Evolutionary conservation across 805 yeast genomes (phyloP).

Genomic region (Yamadazyma paraphyllophila): DNA sequence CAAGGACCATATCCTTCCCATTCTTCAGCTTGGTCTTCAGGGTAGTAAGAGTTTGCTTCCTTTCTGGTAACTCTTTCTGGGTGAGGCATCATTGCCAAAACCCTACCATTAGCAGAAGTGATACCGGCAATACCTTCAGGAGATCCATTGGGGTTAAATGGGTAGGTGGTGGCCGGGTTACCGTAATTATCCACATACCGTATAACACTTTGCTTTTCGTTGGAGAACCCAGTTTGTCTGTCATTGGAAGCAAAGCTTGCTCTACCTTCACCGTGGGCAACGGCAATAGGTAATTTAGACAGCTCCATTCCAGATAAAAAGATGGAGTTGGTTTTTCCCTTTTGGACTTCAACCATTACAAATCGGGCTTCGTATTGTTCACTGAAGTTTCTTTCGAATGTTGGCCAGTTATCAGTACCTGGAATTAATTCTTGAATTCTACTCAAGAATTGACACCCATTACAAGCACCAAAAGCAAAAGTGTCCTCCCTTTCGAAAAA

Average conservation of each 20-base stretch:
- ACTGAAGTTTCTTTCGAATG: slow-evolving; percentile 83
- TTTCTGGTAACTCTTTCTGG: slow-evolving; percentile 92
- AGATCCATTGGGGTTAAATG: slow-evolving; percentile 96
- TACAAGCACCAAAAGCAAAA: slow-evolving; percentile 97
- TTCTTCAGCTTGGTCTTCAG: slow-evolving; percentile 51
- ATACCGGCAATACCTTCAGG: slow-evolving; percentile 92
- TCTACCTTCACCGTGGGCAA: slow-evolving; percentile 98
- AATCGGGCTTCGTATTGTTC: slow-evolving; percentile 98
- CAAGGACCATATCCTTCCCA: slow-evolving; percentile 94
- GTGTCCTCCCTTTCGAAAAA: slow-evolving; percentile 91
- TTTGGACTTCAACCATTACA: slow-evolving; percentile 75
- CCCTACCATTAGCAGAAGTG: slow-evolving; percentile 87
- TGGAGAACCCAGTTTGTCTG: slow-evolving; percentile 46
- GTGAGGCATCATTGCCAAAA: slow-evolving; percentile 98
- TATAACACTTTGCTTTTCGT: slow-evolving; percentile 56
- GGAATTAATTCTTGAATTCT: slow-evolving; percentile 85
- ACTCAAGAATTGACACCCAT: slow-evolving; percentile 95
- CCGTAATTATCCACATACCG: slow-evolving; percentile 93
- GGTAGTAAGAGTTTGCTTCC: slow-evolving; percentile 91
- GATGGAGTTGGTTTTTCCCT: slow-evolving; percentile 51
- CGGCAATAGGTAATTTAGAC: slow-evolving; percentile 92
- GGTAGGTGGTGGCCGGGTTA: slow-evolving; percentile 74
- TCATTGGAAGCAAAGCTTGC: slow-evolving; percentile 61
- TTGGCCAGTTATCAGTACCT: slow-evolving; percentile 94
- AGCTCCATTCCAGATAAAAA: slow-evolving; percentile 90